A percentile compares a stretch with the other conserved stretches of the same genome.
Conservation (phyloP, 371 early-diverging fungal species). For the Mortierella sp. region DNA sequence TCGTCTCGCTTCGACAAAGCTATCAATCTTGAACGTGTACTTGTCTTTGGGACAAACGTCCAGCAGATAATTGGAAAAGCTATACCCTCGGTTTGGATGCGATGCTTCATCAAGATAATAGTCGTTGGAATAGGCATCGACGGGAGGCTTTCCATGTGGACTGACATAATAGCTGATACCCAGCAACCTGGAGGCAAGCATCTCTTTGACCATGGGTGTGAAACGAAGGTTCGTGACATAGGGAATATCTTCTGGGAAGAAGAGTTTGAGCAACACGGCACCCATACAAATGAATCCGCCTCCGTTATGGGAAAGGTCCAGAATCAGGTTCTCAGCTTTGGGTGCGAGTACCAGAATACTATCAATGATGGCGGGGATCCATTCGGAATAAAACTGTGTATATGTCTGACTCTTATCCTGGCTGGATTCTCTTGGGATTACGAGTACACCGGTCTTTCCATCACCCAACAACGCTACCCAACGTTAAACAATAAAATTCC, state of each 20-base stretch:
- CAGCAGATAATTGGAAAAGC: slow-evolving; percentile 26
- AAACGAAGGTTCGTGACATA: slow-evolving; percentile 28
- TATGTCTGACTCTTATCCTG: no score
- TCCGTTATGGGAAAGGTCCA: slow-evolving; percentile 27
- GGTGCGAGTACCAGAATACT: slow-evolving; percentile 5
- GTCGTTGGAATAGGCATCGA: neutral
- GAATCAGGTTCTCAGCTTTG: slow-evolving; percentile 28
- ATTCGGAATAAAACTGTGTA: no score
- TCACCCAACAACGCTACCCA: slow-evolving; percentile 23
- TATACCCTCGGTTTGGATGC: slow-evolving; percentile 19
- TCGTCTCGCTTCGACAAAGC: slow-evolving; percentile 19
- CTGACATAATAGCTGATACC: slow-evolving; percentile 14
- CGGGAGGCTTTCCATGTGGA: slow-evolving; percentile 11
- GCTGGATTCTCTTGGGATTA: slow-evolving; percentile 13
- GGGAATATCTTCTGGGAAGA: slow-evolving; percentile 28
- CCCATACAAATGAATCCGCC: slow-evolving; percentile 30
- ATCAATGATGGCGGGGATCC: slow-evolving; percentile 21
- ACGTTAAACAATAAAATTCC: neutral
- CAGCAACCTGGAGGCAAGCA: slow-evolving; percentile 20
- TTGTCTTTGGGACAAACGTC: slow-evolving; percentile 21
- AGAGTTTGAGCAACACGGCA: slow-evolving; percentile 15
- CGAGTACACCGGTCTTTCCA: slow-evolving; percentile 28
- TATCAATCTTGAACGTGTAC: slow-evolving; percentile 13
- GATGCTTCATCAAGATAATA: neutral
- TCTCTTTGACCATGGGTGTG: slow-evolving; percentile 12